These are phyloP conservation scores for Neopestalotiopsis clavispora DNA, from an alignment of 2,329 filamentous ascomycete genomes.

Conservation along the genomic window DNA sequence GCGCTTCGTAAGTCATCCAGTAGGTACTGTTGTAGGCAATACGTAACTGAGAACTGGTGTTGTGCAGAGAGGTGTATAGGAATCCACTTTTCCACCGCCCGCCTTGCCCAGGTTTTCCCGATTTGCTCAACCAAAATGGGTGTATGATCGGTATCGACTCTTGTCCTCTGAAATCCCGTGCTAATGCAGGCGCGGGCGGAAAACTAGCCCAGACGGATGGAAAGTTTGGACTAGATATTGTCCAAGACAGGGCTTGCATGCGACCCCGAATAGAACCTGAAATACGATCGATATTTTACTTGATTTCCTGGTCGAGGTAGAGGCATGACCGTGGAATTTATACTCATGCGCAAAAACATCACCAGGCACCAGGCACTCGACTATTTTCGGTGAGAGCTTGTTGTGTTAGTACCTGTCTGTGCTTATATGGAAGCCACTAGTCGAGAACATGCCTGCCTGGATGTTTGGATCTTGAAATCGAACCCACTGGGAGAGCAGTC, in stretches of 20 bases:
- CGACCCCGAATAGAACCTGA: neutral
- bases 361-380: neutral
- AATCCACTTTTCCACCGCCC: neutral
- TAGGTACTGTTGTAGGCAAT: neutral
- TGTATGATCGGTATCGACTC: neutral
- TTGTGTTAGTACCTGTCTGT: neutral
- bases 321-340: neutral
- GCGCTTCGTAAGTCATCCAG: neutral
- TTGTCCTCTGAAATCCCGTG: neutral
- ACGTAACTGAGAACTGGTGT: no score
- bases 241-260: neutral
- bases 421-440: neutral
- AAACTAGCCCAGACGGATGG: neutral
- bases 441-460: neutral
- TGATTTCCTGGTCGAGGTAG: neutral
- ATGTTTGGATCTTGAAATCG: neutral
- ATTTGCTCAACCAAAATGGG: neutral
- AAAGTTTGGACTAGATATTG: neutral
- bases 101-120: neutral
- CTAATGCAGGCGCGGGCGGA: slow-evolving; percentile 1
- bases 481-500: neutral
- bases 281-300: neutral
- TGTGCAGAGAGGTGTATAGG: neutral
- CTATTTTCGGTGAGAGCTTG: neutral
- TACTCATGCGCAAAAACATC: neutral